Percentiles rank a stretch among this genome's conserved stretches.
These are phyloP conservation scores for Ustilago bromivora DNA, from an alignment of 1,284 basidiomycete genomes.

Conservation along the genomic window DNA sequence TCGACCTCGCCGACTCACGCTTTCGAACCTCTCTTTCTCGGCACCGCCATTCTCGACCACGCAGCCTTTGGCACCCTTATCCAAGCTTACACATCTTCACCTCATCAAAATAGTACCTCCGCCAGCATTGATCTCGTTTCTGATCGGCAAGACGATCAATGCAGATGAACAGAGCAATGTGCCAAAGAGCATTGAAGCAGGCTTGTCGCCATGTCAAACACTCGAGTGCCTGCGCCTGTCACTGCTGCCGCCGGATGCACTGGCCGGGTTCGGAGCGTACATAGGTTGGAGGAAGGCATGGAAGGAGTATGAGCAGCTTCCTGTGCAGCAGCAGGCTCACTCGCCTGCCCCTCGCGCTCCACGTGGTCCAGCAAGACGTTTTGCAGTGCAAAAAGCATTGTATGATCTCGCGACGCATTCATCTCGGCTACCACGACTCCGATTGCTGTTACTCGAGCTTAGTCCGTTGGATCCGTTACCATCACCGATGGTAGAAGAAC, in stretches of 20 bases:
- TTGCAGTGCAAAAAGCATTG: conserved; percentile 43
- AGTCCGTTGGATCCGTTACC: conserved; percentile 28
- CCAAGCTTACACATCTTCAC: conserved; percentile 35
- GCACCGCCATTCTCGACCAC: conserved; percentile 37
- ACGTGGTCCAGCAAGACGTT: conserved; percentile 34
- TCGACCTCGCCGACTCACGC: conserved; percentile 35
- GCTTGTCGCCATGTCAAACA: conserved; percentile 24
- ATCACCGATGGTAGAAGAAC: conserved; percentile 23
- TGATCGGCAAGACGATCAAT: conserved; percentile 33
- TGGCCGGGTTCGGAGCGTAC: conserved; percentile 39
- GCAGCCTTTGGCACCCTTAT: conserved; percentile 31
- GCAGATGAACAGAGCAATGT: conserved; percentile 35
- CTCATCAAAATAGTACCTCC: conserved; percentile 46
- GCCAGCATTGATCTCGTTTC: conserved; percentile 40
- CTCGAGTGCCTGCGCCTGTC: conserved; percentile 38
- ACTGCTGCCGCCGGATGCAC: conserved; percentile 38
- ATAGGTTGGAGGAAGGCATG: conserved; percentile 38
- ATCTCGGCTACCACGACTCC: conserved; percentile 24
- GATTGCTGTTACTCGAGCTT: conserved; percentile 36
- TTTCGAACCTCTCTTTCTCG: conserved; percentile 43
- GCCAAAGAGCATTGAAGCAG: conserved; percentile 18
- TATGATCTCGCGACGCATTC: conserved; percentile 32
- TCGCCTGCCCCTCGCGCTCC: conserved; percentile 37
- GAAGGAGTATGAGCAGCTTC: conserved; percentile 33
- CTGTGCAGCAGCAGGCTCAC: conserved; percentile 25